Evolutionary conservation across 2,329 filamentous ascomycete genomes (phyloP).

Genomic region (Massarina eburnea): DNA sequence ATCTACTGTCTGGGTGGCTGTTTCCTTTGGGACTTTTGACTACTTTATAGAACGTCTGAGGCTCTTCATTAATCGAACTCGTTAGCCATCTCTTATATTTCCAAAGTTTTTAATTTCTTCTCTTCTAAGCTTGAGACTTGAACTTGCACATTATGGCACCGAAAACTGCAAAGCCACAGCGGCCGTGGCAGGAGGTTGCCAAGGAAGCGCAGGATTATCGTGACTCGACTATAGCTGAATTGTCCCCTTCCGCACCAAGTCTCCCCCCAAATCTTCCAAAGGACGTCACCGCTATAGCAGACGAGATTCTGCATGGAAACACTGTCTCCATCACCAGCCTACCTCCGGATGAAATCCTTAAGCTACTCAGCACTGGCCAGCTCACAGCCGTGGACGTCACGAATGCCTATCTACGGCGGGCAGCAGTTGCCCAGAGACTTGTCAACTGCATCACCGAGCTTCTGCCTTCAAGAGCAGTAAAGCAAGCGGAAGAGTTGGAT

Average conservation of each 20-base stretch:
- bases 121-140: neutral
- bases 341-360: conserved; percentile 21
- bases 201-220: conserved; percentile 30
- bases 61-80: too few species aligned
- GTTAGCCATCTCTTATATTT: too few species aligned
- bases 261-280: conserved; percentile 24
- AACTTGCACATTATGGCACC: conserved; percentile 4
- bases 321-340: conserved; percentile 22
- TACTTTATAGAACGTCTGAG: too few species aligned
- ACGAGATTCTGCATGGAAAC: conserved; percentile 13
- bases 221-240: conserved; percentile 21
- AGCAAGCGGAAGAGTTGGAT: conserved; percentile 46
- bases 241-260: conserved; percentile 19
- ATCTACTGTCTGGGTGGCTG: too few species aligned
- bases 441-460: conserved; percentile 24
- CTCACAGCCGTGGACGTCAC: conserved; percentile 28
- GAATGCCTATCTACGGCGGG: conserved; percentile 25
- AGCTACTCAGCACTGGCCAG: conserved; percentile 17
- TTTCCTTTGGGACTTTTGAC: too few species aligned
- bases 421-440: conserved; percentile 30
- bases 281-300: conserved; percentile 20
- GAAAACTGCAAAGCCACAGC: conserved; percentile 9
- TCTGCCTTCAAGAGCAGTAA: conserved; percentile 41
- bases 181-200: conserved; percentile 28
- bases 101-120: too few species aligned